Base-by-base conservation (phyloP, 805 yeast species). In the Yarrowia yakushimensis region DNA sequence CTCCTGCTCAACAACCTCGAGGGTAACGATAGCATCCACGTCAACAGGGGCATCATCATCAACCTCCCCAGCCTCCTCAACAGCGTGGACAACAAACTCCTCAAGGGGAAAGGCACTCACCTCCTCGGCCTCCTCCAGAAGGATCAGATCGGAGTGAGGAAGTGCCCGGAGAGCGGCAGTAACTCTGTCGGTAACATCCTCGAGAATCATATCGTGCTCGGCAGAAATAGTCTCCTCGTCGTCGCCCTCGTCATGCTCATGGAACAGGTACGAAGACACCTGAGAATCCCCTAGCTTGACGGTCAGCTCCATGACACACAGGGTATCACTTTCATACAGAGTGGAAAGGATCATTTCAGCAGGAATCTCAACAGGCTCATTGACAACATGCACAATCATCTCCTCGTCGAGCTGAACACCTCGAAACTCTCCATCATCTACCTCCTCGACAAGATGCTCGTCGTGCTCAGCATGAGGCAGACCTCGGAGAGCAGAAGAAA, bases 251-350 rank as follows among this genome's bases (percentile, higher is more conserved):
- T 52, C 59, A n/a, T 52, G 59, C 25, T 36, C 43, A 17, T 52
- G 59, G 33, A 52, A n/a, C 4, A 52, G 10, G 33, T 52, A 52
- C 3, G 43, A 17, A 52, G 59, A 52, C n/a, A 36, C 33, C 43
- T 52, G 33, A 9, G 59, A 36, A 15, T 52, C 59, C 1, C 43
- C 59, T n/a, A 52, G 25, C 43, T 25, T 34, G 33, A 52, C 59
- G 7, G 59, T 52, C 31, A 52, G 12, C 59, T 52, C 59, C 33
- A 17, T 34, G 9, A 52, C 43, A 17, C 59, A 52, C 22, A 52
- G 17, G 11, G 59, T 20, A 15, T 52, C 59, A n/a, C 59, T 52
- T 17, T 63, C 63, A 4, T 60, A 55, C 5, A 37, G 45, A 8
- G 46, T 45, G 11, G 34, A 30, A 3, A 39, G 31, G 12, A 57